Conservation (phyloP, 192 early-diverging fungal species). For the Coemansia sp. region DNA sequence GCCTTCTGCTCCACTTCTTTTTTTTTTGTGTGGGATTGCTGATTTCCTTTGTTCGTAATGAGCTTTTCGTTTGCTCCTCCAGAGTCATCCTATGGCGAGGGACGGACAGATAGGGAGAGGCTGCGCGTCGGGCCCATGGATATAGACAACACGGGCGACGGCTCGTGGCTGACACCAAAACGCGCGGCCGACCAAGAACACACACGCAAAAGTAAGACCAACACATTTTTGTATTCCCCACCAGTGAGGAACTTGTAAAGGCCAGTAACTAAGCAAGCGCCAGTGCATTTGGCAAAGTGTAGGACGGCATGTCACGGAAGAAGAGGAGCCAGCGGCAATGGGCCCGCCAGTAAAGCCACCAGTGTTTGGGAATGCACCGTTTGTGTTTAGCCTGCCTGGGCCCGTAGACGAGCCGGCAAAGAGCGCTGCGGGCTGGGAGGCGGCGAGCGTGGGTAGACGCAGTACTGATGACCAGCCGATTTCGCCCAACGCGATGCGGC, state of each 20-base stretch:
- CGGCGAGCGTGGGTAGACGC: not conserved
- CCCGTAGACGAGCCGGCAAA: not conserved
- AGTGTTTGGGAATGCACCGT: constrained; percentile 24
- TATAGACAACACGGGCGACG: constrained; percentile 36
- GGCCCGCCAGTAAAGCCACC: not conserved
- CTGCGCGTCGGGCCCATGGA: constrained; percentile 37
- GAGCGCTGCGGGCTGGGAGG: constrained; percentile 15
- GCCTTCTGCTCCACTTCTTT: not conserved
- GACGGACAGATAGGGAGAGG: constrained; percentile 5
- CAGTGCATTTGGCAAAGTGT: constrained; percentile 1
- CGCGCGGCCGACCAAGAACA: constrained; percentile 10
- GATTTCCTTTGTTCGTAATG: constrained; percentile 2
- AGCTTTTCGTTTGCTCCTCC: constrained; percentile 29
- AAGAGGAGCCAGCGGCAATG: not conserved
- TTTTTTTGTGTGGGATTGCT: not conserved
- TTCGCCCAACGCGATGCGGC: constrained; percentile 29
- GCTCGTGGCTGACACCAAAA: constrained; percentile 25
- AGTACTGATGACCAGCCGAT: constrained; percentile 16
- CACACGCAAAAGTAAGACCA: constrained; percentile 25
- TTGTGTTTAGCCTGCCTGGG: constrained; percentile 33
- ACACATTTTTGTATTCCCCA: too few species aligned
- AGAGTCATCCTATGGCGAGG: constrained; percentile 12
- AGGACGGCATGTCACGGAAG: constrained; percentile 6
- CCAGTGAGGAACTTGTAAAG: too few species aligned
- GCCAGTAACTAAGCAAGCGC: not conserved